Evolutionary conservation across 768 basidiomycete species (phyloP).

Genomic region (Leucocoprinus leucothites): DNA sequence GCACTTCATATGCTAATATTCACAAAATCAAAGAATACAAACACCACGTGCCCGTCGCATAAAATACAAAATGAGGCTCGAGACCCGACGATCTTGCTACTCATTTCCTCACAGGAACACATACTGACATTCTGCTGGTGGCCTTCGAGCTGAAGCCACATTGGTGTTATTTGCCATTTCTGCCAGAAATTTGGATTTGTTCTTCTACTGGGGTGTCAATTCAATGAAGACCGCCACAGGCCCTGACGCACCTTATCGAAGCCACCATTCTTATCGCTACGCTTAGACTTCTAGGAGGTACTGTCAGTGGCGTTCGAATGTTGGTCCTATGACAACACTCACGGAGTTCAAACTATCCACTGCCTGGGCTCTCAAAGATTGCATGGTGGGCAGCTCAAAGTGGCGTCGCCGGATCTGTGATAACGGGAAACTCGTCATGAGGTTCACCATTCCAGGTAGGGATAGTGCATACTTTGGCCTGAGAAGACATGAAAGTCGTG

Average conservation of each 20-base stretch:
- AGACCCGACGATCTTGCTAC: neutral
- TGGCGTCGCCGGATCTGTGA: neutral
- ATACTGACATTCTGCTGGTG: slow-evolving; percentile 10
- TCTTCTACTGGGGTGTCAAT: neutral
- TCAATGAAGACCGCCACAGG: neutral
- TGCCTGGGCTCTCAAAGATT: slow-evolving; percentile 3
- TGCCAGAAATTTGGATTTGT: neutral
- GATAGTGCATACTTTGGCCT: neutral
- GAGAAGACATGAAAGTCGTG: neutral
- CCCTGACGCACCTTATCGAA: slow-evolving; percentile 2
- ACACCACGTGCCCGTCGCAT: neutral
- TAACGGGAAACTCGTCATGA: neutral
- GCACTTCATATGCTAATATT: no score
- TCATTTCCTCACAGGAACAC: slow-evolving; percentile 1
- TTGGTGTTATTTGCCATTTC: slow-evolving; percentile 1
- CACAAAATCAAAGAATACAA: no score
- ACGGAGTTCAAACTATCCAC: slow-evolving; percentile 1
- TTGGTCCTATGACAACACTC: neutral
- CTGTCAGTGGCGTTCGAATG: neutral
- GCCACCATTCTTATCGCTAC: neutral
- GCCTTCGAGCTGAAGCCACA: slow-evolving; percentile 1
- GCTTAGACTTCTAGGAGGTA: neutral
- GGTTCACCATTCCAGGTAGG: neutral
- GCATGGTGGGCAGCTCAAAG: neutral
- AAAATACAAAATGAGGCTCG: neutral